Evolutionary conservation across 805 yeast genomes (phyloP), one percentile per base, ranked within the genome.

Genomic region (Yarrowia hollandica): DNA sequence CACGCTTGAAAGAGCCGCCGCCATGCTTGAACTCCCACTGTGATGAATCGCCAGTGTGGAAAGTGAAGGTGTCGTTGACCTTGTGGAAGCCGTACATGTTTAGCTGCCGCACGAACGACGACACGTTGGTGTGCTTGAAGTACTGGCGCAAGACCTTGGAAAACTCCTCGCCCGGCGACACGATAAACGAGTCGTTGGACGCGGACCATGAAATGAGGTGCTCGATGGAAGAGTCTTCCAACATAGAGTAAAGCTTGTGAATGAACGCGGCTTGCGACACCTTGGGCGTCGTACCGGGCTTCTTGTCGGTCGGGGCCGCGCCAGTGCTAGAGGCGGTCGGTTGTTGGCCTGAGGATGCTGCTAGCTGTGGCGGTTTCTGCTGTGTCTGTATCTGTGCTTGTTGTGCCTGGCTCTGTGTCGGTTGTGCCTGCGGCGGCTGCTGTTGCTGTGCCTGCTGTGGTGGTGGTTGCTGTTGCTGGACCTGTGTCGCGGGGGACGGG

Each of bases 31-130:
- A 91, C 74, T 92, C 97, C 98, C 98, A 91, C 14, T 68, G 71
- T 59, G 61, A 60, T 2, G 50, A 39, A 52, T 55, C 50, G 22
- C 50, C 50, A 16, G 38, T 19, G 25, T 55, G 59, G 31, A 39
- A 55, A 9, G 50, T 55, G 62, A 71, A 71, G 19, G 71, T 64
- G 60, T 70, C 73, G 63, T 71, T 71, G 39, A 75, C 75, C 73
- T 91, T 90, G 72, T 91, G 97, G 75, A 91, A 90, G 1, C 97
- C 97, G 70, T 90, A 90, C 97, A 91, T 92, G 75, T 92, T 96
- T 44, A 91, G 76, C 72, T 92, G 97, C 46, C 97, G 82, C 31
- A 92, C 96, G 75, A 92, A 92, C 62, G 92, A 84, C 21, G 96
- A 90, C 25, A 91, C 90, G 69, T 92, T 92, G 3, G 96, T 95